A percentile compares a stretch with the other conserved stretches of the same genome.
Evolutionary conservation across 202 grass and related monocot species (phyloP).

Genomic region (Brachypodium distachyon): DNA sequence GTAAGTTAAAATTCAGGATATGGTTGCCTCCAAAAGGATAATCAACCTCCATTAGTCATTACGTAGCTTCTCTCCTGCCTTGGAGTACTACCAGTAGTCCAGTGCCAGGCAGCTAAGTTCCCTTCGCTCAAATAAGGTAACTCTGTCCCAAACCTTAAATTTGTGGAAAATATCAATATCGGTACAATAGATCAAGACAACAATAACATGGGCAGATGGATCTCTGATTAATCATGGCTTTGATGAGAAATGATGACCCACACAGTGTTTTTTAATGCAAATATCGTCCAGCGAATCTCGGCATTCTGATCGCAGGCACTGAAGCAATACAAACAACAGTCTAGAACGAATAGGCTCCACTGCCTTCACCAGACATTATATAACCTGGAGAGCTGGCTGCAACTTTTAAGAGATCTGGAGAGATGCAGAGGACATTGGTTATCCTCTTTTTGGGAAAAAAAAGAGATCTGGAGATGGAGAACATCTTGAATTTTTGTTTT

Average conservation of each 20-base stretch:
- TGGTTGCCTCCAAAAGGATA: neutral
- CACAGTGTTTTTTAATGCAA: too few species aligned
- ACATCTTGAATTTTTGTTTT: neutral
- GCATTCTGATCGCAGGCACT: neutral
- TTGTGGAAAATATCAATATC: neutral
- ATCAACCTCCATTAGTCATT: conserved; percentile 5
- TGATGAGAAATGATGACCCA: neutral
- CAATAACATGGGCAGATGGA: neutral
- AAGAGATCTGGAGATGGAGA: neutral
- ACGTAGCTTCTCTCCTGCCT: neutral
- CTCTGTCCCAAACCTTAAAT: neutral
- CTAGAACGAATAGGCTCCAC: neutral
- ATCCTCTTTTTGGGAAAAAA: too few species aligned
- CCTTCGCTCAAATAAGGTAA: neutral
- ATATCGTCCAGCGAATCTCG: neutral
- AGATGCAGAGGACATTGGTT: too few species aligned
- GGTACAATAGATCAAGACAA: neutral
- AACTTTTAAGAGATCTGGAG: neutral
- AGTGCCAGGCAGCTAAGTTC: neutral
- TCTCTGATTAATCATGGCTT: neutral
- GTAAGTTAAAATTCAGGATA: neutral
- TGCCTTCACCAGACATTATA: neutral
- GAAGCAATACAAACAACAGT: neutral
- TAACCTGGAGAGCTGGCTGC: neutral
- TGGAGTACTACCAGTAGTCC: neutral